These are phyloP conservation scores for Picea glauca DNA, from an alignment of 75 land plant genomes.

Conservation along the genomic window DNA sequence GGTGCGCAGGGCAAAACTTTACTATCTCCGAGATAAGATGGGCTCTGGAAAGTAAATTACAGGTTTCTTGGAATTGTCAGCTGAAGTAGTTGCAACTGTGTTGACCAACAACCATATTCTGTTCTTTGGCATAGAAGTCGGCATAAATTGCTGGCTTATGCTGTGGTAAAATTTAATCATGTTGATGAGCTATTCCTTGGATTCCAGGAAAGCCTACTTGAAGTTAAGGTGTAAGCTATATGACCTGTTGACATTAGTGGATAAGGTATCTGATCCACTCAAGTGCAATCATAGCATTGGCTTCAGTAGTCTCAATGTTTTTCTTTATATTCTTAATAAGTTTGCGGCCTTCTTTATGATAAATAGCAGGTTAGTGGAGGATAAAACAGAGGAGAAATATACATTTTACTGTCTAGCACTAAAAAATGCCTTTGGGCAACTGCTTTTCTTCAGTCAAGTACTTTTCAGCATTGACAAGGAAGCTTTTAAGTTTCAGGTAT, in stretches of 20 bases:
- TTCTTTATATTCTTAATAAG: not conserved
- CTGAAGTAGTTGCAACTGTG: too few relatives aligned
- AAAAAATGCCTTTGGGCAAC: not conserved
- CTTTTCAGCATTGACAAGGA: too few relatives aligned
- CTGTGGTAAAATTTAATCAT: not conserved
- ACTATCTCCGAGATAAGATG: constrained; percentile 81
- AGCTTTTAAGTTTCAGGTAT: too few relatives aligned
- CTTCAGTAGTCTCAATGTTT: not conserved
- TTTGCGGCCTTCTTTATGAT: not conserved
- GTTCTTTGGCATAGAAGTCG: not conserved
- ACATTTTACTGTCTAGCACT: not conserved
- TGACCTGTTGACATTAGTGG: too few relatives aligned
- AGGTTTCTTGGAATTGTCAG: too few relatives aligned
- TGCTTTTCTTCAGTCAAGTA: too few relatives aligned
- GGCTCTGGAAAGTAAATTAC: not conserved
- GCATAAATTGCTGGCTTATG: not conserved
- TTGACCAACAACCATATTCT: too few relatives aligned
- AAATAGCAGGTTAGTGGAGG: not conserved
- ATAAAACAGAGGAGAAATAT: not conserved
- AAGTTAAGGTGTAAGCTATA: not conserved
- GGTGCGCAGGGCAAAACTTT: constrained; percentile 85
- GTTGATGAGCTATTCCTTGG: not conserved
- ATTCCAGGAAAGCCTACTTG: not conserved
- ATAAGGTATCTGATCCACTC: not conserved
- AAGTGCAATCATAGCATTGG: not conserved